Evolutionary conservation across 116 monocot species (phyloP).

Genomic region (Dioscorea cayenensis): DNA sequence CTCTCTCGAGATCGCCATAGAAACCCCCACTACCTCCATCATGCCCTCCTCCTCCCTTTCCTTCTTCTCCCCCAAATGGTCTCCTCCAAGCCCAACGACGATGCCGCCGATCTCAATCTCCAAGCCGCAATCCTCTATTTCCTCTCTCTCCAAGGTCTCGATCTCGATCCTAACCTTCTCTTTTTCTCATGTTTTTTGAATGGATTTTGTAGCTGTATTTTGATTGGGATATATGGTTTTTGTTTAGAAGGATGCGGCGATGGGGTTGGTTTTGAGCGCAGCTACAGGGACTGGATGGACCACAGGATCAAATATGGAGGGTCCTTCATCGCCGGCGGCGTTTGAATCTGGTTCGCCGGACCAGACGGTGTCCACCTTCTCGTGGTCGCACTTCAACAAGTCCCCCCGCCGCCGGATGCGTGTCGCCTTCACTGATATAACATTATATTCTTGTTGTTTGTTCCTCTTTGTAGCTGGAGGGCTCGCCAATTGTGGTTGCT

Average conservation of each 20-base stretch:
- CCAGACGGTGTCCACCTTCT: no score
- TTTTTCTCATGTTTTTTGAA: no score
- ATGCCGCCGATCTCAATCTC: slow-evolving; percentile 38
- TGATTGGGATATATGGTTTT: neutral
- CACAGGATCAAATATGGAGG: no score
- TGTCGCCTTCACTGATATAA: slow-evolving; percentile 84
- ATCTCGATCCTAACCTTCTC: neutral
- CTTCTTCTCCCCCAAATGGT: slow-evolving; percentile 5
- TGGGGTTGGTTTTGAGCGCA: slow-evolving; percentile 85
- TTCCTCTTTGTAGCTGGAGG: no score
- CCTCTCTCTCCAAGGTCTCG: slow-evolving; percentile 69
- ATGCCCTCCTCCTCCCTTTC: slow-evolving; percentile 4
- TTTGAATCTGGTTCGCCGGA: no score
- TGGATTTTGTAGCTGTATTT: neutral
- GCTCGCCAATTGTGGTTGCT: no score
- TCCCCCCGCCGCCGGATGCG: slow-evolving; percentile 97
- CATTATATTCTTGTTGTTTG: no score
- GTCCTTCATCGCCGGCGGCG: no score
- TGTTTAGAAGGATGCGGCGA: slow-evolving; percentile 60
- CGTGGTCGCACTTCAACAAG: no score
- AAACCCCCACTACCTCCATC: slow-evolving; percentile 4
- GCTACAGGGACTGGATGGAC: no score
- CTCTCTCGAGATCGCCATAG: slow-evolving; percentile 3
- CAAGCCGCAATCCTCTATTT: slow-evolving; percentile 24
- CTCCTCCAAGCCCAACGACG: slow-evolving; percentile 29